Evolutionary conservation across 75 land plant species (phyloP).

Genomic region (Selaginella moellendorffii): DNA sequence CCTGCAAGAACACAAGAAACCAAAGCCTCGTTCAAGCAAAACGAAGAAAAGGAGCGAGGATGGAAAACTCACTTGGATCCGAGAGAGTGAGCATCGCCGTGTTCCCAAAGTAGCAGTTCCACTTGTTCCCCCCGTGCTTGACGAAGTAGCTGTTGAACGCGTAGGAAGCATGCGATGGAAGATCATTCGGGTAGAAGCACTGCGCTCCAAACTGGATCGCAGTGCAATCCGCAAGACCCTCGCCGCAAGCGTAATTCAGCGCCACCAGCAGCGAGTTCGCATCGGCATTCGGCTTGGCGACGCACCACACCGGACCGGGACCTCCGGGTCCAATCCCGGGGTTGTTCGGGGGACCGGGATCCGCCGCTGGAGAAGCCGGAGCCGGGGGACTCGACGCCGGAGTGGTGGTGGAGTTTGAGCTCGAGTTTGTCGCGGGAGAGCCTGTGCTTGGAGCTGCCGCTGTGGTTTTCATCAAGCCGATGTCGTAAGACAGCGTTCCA

Average conservation of each 20-base stretch:
- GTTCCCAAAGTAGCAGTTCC: constrained; percentile 64
- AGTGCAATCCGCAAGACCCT: constrained; percentile 45
- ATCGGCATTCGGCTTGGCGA: constrained; percentile 37
- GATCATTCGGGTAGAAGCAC: constrained; percentile 41
- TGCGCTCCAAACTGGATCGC: constrained; percentile 37
- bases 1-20: not conserved
- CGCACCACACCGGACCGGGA: constrained; percentile 62
- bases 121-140: constrained; percentile 38
- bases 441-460: constrained; percentile 46
- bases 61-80: constrained; percentile 43
- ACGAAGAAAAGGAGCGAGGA: too few relatives aligned
- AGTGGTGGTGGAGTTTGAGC: constrained; percentile 25
- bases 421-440: constrained; percentile 52
- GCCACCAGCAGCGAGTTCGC: constrained; percentile 40
- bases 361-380: too few relatives aligned
- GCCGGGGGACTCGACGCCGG: not conserved
- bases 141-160: constrained; percentile 76
- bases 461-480: constrained; percentile 30
- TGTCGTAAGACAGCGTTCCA: not conserved
- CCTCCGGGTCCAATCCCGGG: constrained; percentile 51
- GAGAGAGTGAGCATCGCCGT: constrained; percentile 34
- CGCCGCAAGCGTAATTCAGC: constrained; percentile 73
- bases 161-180: constrained; percentile 54
- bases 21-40: not conserved
- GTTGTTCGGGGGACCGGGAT: constrained; percentile 17